Percentiles rank a stretch among this genome's conserved stretches.
Evolutionary conservation across 2,329 filamentous ascomycete genomes (phyloP).

Genomic region (Stagonosporopsis vannaccii): DNA sequence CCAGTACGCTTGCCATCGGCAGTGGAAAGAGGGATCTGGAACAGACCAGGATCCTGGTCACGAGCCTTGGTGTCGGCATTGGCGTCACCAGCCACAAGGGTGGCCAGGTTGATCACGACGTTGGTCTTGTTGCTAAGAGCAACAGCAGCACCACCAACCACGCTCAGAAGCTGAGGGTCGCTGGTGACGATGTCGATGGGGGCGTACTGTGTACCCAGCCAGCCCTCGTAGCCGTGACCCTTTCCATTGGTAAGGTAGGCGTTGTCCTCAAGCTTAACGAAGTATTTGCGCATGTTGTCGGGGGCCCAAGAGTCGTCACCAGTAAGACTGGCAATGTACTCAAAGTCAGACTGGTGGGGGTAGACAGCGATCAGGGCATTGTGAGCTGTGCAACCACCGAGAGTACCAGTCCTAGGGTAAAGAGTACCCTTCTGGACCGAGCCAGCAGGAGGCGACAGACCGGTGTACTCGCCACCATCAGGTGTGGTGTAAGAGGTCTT

Average conservation of each 20-base stretch:
- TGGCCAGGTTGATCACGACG: conserved; percentile 43
- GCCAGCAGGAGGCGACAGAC: conserved; percentile 60
- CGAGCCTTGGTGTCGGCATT: conserved; percentile 57
- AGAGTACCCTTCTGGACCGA: conserved; percentile 62
- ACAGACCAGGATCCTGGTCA: conserved; percentile 59
- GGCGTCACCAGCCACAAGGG: conserved; percentile 56
- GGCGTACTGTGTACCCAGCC: conserved; percentile 61
- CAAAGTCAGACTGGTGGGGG: conserved; percentile 67
- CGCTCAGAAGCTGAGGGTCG: conserved; percentile 62
- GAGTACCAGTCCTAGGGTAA: conserved; percentile 64
- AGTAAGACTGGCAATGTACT: conserved; percentile 64
- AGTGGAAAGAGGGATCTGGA: conserved; percentile 66
- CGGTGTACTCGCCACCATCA: conserved; percentile 53
- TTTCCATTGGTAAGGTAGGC: conserved; percentile 54
- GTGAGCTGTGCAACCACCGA: conserved; percentile 68
- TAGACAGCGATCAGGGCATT: conserved; percentile 68
- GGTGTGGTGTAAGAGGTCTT: conserved; percentile 64
- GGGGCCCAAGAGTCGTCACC: conserved; percentile 67
- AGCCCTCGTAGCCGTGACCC: conserved; percentile 66
- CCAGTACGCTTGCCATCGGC: conserved; percentile 59
- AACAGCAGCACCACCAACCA: conserved; percentile 61
- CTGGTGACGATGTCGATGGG: conserved; percentile 60
- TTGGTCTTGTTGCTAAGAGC: conserved; percentile 57
- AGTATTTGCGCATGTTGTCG: conserved; percentile 67
- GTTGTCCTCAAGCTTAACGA: conserved; percentile 63